Evolutionary conservation across 2,329 filamentous ascomycete genomes (phyloP).

Genomic region (Phaeosphaeriaceae sp.): DNA sequence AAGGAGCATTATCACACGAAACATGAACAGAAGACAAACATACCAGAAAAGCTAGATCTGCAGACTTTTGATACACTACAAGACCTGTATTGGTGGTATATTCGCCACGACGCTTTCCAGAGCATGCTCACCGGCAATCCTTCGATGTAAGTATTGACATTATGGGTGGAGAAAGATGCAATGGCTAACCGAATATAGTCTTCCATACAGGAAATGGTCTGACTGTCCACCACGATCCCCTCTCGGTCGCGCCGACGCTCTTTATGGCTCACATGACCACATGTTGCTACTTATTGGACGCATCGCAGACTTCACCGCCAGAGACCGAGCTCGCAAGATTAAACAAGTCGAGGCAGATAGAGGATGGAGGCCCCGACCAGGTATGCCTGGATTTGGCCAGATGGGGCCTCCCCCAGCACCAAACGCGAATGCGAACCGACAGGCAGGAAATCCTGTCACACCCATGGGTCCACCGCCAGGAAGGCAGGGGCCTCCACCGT

Average conservation of each 20-base stretch:
- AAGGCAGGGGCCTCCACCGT: conserved; percentile 23
- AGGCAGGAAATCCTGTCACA: conserved; percentile 26
- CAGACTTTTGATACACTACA: conserved; percentile 80
- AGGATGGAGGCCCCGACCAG: conserved; percentile 60
- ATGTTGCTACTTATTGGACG: conserved; percentile 82
- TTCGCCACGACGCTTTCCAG: conserved; percentile 92
- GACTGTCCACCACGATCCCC: conserved; percentile 86
- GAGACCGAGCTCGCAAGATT: conserved; percentile 80
- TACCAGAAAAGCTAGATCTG: conserved; percentile 63
- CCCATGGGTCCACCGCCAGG: conserved; percentile 34
- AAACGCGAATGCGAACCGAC: conserved; percentile 12
- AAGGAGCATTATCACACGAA: conserved; percentile 42
- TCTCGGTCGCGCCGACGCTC: conserved; percentile 76
- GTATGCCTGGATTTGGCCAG: conserved; percentile 50
- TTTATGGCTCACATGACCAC: conserved; percentile 90
- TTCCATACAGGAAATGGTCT: conserved; percentile 82
- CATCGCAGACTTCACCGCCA: conserved; percentile 77
- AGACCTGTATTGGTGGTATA: conserved; percentile 96
- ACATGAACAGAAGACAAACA: conserved; percentile 45
- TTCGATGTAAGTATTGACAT: conserved; percentile 71
- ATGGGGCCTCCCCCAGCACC: conserved; percentile 45
- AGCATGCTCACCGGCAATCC: conserved; percentile 85
- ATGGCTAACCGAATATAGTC: conserved; percentile 58
- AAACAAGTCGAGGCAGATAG: conserved; percentile 68
- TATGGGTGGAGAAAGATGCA: background rate